Evolutionary conservation across 2,329 filamentous ascomycete species (phyloP), one percentile per base, ranked within the genome.

Genomic region (Geoglossum cookeanum): DNA sequence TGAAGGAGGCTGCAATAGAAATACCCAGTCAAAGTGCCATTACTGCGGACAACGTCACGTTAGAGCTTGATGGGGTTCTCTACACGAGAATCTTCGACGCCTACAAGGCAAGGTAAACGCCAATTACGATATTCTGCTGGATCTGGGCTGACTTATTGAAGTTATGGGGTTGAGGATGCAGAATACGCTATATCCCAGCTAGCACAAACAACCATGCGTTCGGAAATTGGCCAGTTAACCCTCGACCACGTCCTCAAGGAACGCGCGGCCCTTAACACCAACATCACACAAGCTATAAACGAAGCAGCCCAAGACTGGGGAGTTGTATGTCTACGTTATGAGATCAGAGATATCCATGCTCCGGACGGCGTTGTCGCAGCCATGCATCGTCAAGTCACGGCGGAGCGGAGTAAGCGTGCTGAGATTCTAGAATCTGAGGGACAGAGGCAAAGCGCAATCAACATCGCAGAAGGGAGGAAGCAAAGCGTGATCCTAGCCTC

Each of bases 221-320:
- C 86, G 66, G 92, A 98, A 71, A 98, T 98, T 65, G 92, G 92
- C 62, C 92, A 97, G 71, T 78, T 98, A 59, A 87, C 88, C 0
- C 85, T 98, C 64, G 92, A 98, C 71, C 91, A 98, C 72, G 92
- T 98, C 49, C 79, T 98, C 59, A 97, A 97, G 70, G 92, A 98
- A 76, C 88, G 92, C 62, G 88, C 90, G 2, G 87, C 89, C 22
- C 83, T 98, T 63, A 98, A 98, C 75, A 89, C 82, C 62, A 97
- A 98, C 73, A 98, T 98, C 68, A 97, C 92, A n/a, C 84, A 87
- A 58, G 91, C 92, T 48, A 97, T 98, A 77, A 98, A 98, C 70
- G 91, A 97, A 70, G 92, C 92, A 1, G 91, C 92, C 3, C 85
- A 94, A 65, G 91, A 91, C 57, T 98, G 92, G 92, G 92, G 92